A percentile compares a stretch with the other conserved stretches of the same genome.
Evolutionary conservation across 208 protist genomes (phyloP).

Genomic region (Leishmania martiniquensis): DNA sequence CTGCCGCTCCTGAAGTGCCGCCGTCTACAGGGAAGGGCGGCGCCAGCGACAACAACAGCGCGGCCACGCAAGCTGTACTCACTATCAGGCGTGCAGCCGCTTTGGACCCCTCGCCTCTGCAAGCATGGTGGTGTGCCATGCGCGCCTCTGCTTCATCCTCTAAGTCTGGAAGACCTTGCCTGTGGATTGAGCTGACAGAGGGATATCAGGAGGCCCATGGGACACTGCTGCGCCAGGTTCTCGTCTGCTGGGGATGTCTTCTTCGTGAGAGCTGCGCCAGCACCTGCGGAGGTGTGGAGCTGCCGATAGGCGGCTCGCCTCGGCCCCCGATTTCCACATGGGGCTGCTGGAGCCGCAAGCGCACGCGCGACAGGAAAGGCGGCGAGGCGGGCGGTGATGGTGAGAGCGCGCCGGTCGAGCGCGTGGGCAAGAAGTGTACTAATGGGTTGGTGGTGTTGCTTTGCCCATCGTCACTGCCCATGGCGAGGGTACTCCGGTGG

Average conservation of each 20-base stretch:
- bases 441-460: constrained; percentile 41
- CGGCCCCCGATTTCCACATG: constrained; percentile 11
- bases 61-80: not conserved
- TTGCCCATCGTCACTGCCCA: constrained; percentile 18
- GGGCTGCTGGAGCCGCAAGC: constrained; percentile 1
- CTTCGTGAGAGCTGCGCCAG: constrained; percentile 3
- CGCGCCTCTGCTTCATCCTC: not conserved
- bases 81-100: not conserved
- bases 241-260: constrained; percentile 29
- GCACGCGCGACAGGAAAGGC: not conserved
- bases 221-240: constrained; percentile 24
- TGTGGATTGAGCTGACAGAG: constrained; percentile 30
- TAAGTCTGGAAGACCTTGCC: not conserved
- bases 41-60: not conserved
- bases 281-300: not conserved
- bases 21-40: not conserved
- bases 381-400: not conserved
- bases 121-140: constrained; percentile 13
- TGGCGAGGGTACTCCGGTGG: constrained; percentile 49
- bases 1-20: not conserved
- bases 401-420: not conserved
- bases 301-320: not conserved
- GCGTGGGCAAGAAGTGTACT: not conserved
- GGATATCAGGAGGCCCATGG: constrained; percentile 20
- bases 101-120: not conserved